phyloP scores from a whole-genome alignment of 2,329 filamentous ascomycete species.

The Fusarium sp. region DNA sequence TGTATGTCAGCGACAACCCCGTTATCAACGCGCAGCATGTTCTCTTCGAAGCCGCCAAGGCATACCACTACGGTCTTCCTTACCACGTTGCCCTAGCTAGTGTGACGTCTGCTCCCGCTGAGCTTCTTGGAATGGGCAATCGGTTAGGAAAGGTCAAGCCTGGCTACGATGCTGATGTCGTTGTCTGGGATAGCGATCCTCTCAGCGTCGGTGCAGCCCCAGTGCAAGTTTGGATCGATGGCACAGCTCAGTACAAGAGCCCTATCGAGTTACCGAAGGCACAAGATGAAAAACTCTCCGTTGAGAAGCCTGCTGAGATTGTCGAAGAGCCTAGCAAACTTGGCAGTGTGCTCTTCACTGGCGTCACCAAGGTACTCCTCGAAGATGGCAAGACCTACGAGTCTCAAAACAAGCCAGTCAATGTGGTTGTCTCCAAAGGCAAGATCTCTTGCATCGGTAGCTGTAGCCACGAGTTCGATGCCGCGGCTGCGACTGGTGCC shows the following conservation, averaged over 20 bases:
- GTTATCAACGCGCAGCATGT: conserved; percentile 78
- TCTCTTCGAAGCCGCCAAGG: conserved; percentile 73
- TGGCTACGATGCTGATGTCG: conserved; percentile 72
- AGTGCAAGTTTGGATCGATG: conserved; percentile 74
- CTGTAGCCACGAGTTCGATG: conserved; percentile 61
- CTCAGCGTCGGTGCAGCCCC: conserved; percentile 70
- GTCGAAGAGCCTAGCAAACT: conserved; percentile 57
- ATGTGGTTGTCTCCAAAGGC: conserved; percentile 66
- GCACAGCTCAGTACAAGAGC: conserved; percentile 65
- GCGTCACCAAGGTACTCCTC: conserved; percentile 66
- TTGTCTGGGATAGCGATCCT: conserved; percentile 74
- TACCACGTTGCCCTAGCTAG: conserved; percentile 71
- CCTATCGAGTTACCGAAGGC: conserved; percentile 69
- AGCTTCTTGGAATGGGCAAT: conserved; percentile 68
- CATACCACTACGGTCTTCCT: conserved; percentile 70
- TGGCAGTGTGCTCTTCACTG: conserved; percentile 66
- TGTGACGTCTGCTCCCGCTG: conserved; percentile 71
- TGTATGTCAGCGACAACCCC: conserved; percentile 79
- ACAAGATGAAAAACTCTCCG: conserved; percentile 52
- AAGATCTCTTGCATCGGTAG: conserved; percentile 68
- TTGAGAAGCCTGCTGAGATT: conserved; percentile 57
- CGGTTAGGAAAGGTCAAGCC: conserved; percentile 72
- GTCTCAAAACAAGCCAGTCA: conserved; percentile 56
- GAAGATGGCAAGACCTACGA: conserved; percentile 55
- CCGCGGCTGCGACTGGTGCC: conserved; percentile 52